These are phyloP conservation scores for Cladorrhinum sp. DNA, from an alignment of 2,329 filamentous ascomycete genomes.

Conservation along the genomic window DNA sequence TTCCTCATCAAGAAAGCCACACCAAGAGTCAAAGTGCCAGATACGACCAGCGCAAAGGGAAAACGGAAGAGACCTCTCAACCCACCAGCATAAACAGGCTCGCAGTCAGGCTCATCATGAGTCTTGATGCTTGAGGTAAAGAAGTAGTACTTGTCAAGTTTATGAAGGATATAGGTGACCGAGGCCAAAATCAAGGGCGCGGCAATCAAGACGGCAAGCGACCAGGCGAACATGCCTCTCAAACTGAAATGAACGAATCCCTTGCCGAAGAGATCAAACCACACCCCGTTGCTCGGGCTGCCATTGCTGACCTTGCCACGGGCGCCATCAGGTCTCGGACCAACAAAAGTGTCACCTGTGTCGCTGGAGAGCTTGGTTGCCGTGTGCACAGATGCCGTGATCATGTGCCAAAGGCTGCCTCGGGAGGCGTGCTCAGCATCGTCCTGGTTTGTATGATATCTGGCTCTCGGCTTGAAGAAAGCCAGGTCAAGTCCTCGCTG, in stretches of 20 bases:
- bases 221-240: slow-evolving; percentile 82
- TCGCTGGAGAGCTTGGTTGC: slow-evolving; percentile 68
- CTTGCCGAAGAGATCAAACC: slow-evolving; percentile 89
- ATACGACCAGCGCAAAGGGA: slow-evolving; percentile 68
- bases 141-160: slow-evolving; percentile 81
- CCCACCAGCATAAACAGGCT: slow-evolving; percentile 65
- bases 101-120: slow-evolving; percentile 57
- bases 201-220: slow-evolving; percentile 76
- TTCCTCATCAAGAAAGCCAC: slow-evolving; percentile 74
- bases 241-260: slow-evolving; percentile 76
- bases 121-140: slow-evolving; percentile 63
- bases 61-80: slow-evolving; percentile 82
- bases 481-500: slow-evolving; percentile 88
- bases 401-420: slow-evolving; percentile 85
- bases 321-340: slow-evolving; percentile 51
- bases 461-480: slow-evolving; percentile 79
- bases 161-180: slow-evolving; percentile 65
- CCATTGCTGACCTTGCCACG: slow-evolving; percentile 65
- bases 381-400: slow-evolving; percentile 76
- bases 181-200: slow-evolving; percentile 71
- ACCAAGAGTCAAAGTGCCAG: slow-evolving; percentile 66
- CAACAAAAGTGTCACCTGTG: slow-evolving; percentile 63
- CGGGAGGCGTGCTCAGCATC: slow-evolving; percentile 74
- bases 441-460: slow-evolving; percentile 91
- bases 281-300: slow-evolving; percentile 68